These are phyloP conservation scores for Microbotryum lychnidis-dioicae DNA, from an alignment of 1,284 basidiomycete species.

Conservation along the genomic window DNA sequence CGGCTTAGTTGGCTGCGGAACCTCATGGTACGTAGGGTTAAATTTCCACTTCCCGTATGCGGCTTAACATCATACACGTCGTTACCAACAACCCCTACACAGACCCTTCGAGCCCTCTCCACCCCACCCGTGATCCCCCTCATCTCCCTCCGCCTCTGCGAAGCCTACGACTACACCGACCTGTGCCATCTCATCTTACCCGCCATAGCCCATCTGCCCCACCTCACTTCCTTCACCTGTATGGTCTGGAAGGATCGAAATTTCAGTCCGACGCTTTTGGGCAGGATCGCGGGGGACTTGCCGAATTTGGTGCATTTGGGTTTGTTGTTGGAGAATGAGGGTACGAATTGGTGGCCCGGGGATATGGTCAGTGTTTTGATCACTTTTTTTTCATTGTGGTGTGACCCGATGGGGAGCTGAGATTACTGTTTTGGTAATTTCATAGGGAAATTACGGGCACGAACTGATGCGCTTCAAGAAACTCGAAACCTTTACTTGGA, in stretches of 20 bases:
- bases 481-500: constrained; percentile 16
- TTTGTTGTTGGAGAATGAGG: constrained; percentile 6
- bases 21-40: neutral
- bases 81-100: neutral
- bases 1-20: neutral
- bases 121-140: constrained; percentile 3
- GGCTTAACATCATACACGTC: neutral
- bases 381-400: neutral
- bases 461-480: neutral
- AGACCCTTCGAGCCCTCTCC: neutral
- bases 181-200: constrained; percentile 1
- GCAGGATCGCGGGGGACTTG: neutral
- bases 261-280: neutral
- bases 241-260: constrained; percentile 10
- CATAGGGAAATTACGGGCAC: constrained; percentile 1
- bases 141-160: constrained; percentile 8
- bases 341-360: constrained; percentile 10
- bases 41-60: no score
- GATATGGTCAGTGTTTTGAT: neutral
- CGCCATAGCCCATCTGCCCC: constrained; percentile 1
- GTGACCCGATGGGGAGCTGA: no score
- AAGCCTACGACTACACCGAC: neutral
- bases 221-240: constrained; percentile 3
- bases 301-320: constrained; percentile 11
- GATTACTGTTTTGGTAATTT: no score